These are phyloP conservation scores for Porogramme epimiltina DNA, from an alignment of 1,284 basidiomycete genomes.

Conservation along the genomic window DNA sequence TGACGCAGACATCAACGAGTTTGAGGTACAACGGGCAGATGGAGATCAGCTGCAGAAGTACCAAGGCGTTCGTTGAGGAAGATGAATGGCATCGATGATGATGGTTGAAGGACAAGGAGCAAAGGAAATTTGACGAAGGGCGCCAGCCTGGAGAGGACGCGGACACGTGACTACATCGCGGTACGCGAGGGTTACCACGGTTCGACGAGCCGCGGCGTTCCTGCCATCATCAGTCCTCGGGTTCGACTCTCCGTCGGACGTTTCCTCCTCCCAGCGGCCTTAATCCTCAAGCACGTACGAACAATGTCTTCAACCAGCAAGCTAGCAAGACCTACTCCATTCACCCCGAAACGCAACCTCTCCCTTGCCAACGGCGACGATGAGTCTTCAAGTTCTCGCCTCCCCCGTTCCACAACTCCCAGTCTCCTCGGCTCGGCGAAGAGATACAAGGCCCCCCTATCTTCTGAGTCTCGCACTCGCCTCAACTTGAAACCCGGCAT, in stretches of 20 bases:
- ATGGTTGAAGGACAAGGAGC: neutral
- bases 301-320: slow-evolving; percentile 28
- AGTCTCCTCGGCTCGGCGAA: slow-evolving; percentile 54
- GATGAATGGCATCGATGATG: neutral
- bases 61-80: no score
- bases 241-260: no score
- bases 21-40: no score
- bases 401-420: slow-evolving; percentile 36
- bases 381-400: slow-evolving; percentile 20
- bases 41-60: no score
- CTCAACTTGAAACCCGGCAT: slow-evolving; percentile 37
- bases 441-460: slow-evolving; percentile 68
- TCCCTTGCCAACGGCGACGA: slow-evolving; percentile 34
- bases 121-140: slow-evolving; percentile 4
- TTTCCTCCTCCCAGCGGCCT: no score
- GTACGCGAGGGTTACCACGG: slow-evolving; percentile 27
- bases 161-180: slow-evolving; percentile 24
- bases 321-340: slow-evolving; percentile 37
- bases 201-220: slow-evolving; percentile 14
- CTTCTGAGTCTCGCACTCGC: slow-evolving; percentile 56
- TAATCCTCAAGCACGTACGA: no score
- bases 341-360: slow-evolving; percentile 57
- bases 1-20: no score
- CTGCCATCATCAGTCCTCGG: no score
- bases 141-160: slow-evolving; percentile 7